Evolutionary conservation across 192 early-diverging fungal species (phyloP), one percentile per base, ranked within the genome.

Genomic region (Entomortierella beljakovae): DNA sequence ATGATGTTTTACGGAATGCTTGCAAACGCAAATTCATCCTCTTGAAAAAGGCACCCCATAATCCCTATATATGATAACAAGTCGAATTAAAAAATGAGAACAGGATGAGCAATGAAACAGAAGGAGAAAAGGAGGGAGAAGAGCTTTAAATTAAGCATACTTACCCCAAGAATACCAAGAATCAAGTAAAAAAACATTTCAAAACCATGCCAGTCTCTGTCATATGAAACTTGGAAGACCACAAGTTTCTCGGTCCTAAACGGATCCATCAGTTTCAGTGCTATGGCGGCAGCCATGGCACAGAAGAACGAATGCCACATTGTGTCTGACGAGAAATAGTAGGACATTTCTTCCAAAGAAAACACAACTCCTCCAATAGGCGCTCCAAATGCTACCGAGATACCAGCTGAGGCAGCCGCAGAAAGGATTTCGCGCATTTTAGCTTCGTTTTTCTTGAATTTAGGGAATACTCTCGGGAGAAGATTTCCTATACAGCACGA

Each of bases 331-430:
- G 98, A 95, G 69, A 98, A 97, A 63, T 92, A 95, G 65, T 96
- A 97, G 51, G 91, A 92, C 58, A 97, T 92, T 66, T 97, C 95
- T 70, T 99, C 97, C 23, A 99, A 82, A 31, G 93, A 93, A 70
- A 98, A 97, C 57, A 98, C 82, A 16, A 98, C 96, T 5, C 96
- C 97, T 40, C 97, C 97, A 66, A 99, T 96, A 0, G 97, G 97
- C 1, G 97, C 94, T 26, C 96, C 97, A 83, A 99, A 99, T 0
- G 97, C 97, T 23, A 96, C 94, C 29, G 94, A 91, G 10, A 99
- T 92, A 43, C 97, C 97, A 3, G 97, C 94, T 11, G 96, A 95
- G 2, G 95, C 90, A 0, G 95, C 89, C 13, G 96, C 97, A 2
- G 95, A 96, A 56, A 99, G 79, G 50, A 98, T 94, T 80, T 99